Evolutionary conservation across 495 filamentous ascomycete species (phyloP).

Genomic region (Cercophora samala): DNA sequence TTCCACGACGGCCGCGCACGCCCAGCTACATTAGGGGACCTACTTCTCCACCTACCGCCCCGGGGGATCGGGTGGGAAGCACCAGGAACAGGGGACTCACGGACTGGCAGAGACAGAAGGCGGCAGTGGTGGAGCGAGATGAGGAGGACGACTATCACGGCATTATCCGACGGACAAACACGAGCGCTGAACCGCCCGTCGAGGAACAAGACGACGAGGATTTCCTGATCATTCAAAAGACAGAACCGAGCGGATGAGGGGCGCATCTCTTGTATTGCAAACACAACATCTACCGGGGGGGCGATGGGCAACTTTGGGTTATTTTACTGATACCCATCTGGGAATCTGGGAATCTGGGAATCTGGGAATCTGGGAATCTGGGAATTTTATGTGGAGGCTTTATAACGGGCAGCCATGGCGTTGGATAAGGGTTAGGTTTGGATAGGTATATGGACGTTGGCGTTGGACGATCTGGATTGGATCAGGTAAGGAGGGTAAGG

Average conservation of each 20-base stretch:
- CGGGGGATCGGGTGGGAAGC: background rate
- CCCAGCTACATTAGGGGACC: background rate
- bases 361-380: too few species aligned
- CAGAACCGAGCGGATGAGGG: background rate
- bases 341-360: too few species aligned
- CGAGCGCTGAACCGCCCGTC: background rate
- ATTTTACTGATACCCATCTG: background rate
- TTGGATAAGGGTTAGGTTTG: background rate
- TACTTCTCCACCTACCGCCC: background rate
- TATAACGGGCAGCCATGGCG: background rate
- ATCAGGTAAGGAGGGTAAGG: background rate
- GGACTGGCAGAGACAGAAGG: background rate
- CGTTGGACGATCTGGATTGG: background rate
- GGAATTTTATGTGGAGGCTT: too few species aligned
- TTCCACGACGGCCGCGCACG: slow-evolving; percentile 11
- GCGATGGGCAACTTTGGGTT: background rate
- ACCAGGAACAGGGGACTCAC: background rate
- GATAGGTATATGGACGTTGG: background rate
- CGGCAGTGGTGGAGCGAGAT: slow-evolving; percentile 2
- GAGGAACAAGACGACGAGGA: background rate
- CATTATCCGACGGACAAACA: background rate
- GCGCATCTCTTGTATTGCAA: background rate
- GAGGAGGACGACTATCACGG: slow-evolving; percentile 4
- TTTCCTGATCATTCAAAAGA: slow-evolving; percentile 1
- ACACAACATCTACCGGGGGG: background rate